Evolutionary conservation across 768 basidiomycete genomes (phyloP), one percentile per base, ranked within the genome.

Genomic region (Tulasnella sp.): DNA sequence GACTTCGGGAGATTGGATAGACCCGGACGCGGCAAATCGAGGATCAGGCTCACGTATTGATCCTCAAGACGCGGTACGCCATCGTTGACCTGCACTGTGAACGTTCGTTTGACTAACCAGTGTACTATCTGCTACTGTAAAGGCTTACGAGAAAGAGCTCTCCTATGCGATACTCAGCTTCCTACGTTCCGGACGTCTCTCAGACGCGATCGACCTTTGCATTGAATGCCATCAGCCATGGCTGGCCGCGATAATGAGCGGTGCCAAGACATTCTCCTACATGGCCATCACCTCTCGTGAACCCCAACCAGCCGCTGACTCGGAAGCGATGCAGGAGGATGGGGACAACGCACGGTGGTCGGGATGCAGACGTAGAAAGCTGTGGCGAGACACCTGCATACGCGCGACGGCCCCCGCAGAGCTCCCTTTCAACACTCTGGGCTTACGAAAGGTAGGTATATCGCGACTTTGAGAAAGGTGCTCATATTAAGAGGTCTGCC

Each of bases 331-430:
- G 70, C 50, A 73, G 27, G 72, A 75, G 44, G 64, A 54, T n/a
- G 69, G 73, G 1, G 61, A 73, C 52, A 69, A 69, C 15, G 79
- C 1, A 82, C 38, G 68, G 71, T 84, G 80, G 81, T 73, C 75
- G 21, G 96, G 96, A 1, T 97, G 94, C 68, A 75, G 77, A 30
- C 80, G 80, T 25, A 74, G 92, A 59, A 78, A 75, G 63, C 71
- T 94, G 4, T 99, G 96, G 96, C 96, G 96, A 72, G 75, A 81
- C 17, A 80, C 84, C 1, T 97, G 92, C 68, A 78, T 80, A 43
- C 81, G 81, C 24, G 81, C 87, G 5, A 90, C 92, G 5, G 74
- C 83, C 3, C 89, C 83, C 64, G 89, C 90, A 64, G 34, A 41
- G 19, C 21, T 4, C 42, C 30, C 15, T 46, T 4, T 25, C 46